phyloP scores from a whole-genome alignment of 306 rosid genomes.

The Lithocarpus polystachyus region DNA sequence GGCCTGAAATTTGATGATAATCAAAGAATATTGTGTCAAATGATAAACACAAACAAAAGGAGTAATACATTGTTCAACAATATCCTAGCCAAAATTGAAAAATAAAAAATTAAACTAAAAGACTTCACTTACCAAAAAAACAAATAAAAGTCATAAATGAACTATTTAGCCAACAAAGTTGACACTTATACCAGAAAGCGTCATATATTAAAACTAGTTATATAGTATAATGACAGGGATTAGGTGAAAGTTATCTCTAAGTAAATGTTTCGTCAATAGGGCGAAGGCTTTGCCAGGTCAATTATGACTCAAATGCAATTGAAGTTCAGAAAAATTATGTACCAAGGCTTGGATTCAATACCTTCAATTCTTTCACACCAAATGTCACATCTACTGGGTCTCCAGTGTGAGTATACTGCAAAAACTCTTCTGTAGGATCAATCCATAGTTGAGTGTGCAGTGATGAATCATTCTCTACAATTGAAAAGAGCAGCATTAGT shows the following conservation, averaged over 20 bases:
- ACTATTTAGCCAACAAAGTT: background rate
- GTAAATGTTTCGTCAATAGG: background rate
- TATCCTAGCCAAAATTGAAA: too few relatives aligned
- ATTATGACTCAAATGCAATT: background rate
- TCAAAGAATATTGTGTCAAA: conserved; percentile 3
- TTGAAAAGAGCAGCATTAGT: conserved; percentile 25
- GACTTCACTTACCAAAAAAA: too few relatives aligned
- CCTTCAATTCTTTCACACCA: conserved; percentile 94
- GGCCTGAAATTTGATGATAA: conserved; percentile 55
- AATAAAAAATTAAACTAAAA: too few relatives aligned
- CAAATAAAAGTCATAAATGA: background rate
- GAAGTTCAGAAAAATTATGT: conserved; percentile 1
- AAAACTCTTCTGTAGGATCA: conserved; percentile 91
- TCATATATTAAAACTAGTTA: background rate
- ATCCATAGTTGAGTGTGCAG: conserved; percentile 95
- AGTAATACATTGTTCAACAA: background rate
- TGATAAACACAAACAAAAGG: background rate
- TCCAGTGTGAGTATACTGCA: conserved; percentile 76
- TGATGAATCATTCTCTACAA: conserved; percentile 69
- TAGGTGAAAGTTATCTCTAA: conserved; percentile 16
- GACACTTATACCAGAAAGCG: background rate
- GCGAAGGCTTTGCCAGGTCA: background rate
- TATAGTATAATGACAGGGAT: conserved; percentile 5
- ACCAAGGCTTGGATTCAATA: conserved; percentile 26
- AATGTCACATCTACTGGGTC: conserved; percentile 90